These are phyloP conservation scores for Claviceps sorghi DNA, from an alignment of 2,329 filamentous ascomycete species.

Conservation along the genomic window DNA sequence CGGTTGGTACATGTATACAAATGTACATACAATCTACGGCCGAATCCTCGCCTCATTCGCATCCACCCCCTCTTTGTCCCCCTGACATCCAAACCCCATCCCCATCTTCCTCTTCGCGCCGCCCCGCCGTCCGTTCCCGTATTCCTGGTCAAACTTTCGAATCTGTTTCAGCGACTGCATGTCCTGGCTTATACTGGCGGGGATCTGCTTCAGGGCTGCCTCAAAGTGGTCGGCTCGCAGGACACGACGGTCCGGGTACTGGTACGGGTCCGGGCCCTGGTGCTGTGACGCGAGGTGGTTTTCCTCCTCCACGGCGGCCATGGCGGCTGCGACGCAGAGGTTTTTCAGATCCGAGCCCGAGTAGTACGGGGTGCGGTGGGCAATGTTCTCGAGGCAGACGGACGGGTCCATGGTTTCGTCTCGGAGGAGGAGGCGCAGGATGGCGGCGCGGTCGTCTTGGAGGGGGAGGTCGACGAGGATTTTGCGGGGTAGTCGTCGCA, in stretches of 20 bases:
- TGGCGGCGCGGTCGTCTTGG: slow-evolving; percentile 49
- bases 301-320: slow-evolving; percentile 67
- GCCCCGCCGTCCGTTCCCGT: slow-evolving; percentile 63
- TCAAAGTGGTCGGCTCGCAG: slow-evolving; percentile 64
- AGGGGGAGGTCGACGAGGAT: slow-evolving; percentile 61
- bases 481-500: slow-evolving; percentile 59
- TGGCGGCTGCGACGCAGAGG: slow-evolving; percentile 62
- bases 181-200: slow-evolving; percentile 83
- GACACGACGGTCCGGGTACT: slow-evolving; percentile 43
- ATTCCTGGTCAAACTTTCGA: slow-evolving; percentile 89
- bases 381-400: slow-evolving; percentile 48
- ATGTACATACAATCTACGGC: not conserved
- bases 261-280: slow-evolving; percentile 29
- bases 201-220: slow-evolving; percentile 73
- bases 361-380: slow-evolving; percentile 58
- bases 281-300: slow-evolving; percentile 26
- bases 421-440: slow-evolving; percentile 56
- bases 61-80: slow-evolving; percentile 21
- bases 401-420: slow-evolving; percentile 47
- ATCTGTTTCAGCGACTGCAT: slow-evolving; percentile 79
- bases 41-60: slow-evolving; percentile 32
- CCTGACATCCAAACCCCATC: slow-evolving; percentile 44
- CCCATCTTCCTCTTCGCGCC: slow-evolving; percentile 30
- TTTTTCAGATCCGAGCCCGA: slow-evolving; percentile 78
- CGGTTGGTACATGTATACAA: not conserved